Conservation (phyloP, 495 filamentous ascomycete species). For the Annulohypoxylon bovei region DNA sequence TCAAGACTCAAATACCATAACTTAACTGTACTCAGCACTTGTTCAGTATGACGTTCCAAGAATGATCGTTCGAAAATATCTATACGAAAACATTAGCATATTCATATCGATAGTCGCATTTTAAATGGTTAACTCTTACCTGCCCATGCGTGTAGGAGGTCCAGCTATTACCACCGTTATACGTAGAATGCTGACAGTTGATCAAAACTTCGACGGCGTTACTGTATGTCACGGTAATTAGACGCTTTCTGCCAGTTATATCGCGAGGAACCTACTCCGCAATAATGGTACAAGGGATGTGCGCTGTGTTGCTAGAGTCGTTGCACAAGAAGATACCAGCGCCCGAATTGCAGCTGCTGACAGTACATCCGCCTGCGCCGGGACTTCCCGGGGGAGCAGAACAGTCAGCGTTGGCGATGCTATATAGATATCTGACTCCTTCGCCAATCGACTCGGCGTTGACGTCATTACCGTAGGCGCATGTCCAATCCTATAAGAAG, state of each 20-base stretch:
- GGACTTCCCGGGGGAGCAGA: slow-evolving; percentile 30
- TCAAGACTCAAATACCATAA: too few species aligned
- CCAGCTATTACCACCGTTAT: slow-evolving; percentile 29
- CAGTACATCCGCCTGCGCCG: slow-evolving; percentile 29
- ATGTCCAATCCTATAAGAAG: slow-evolving; percentile 31
- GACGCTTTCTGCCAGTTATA: not conserved
- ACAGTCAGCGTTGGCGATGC: slow-evolving; percentile 38
- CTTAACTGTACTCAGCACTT: slow-evolving; percentile 5
- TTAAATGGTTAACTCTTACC: slow-evolving; percentile 20
- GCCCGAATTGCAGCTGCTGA: slow-evolving; percentile 24
- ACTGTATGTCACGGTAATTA: slow-evolving; percentile 2
- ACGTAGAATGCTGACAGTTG: slow-evolving; percentile 32
- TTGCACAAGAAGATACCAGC: slow-evolving; percentile 38
- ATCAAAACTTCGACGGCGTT: slow-evolving; percentile 39
- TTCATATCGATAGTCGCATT: not conserved
- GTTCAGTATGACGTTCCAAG: slow-evolving; percentile 40
- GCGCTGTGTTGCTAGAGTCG: slow-evolving; percentile 17
- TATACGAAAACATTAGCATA: slow-evolving; percentile 13
- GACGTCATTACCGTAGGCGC: slow-evolving; percentile 32
- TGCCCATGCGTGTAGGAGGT: slow-evolving; percentile 29
- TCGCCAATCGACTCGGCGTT: slow-evolving; percentile 27
- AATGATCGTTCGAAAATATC: slow-evolving; percentile 30
- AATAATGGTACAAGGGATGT: slow-evolving; percentile 25
- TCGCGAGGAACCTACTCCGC: slow-evolving; percentile 21
- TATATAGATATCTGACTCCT: slow-evolving; percentile 34